Evolutionary conservation across 2,329 filamentous ascomycete genomes (phyloP), one percentile per base, ranked within the genome.

Genomic region (Colletotrichum neosansevieriae): DNA sequence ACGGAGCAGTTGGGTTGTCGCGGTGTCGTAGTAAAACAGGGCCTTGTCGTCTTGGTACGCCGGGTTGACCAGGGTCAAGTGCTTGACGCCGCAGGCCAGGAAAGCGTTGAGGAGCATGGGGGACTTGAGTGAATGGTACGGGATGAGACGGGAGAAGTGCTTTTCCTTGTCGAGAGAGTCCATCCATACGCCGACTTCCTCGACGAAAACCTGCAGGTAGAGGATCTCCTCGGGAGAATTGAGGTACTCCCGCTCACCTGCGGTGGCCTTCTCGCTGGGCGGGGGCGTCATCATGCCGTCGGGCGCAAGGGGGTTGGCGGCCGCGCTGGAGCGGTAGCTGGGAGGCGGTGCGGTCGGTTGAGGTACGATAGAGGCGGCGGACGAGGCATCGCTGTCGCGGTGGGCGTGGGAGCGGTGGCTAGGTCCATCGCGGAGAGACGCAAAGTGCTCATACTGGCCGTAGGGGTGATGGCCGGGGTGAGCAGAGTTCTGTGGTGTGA

Each of bases 121-220:
- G 67, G 96, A 93, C 62, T 89, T 87, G 24, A 97, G 83, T 1
- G 94, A 90, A 74, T 95, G 88, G 74, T 94, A 94, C 0, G 95
- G 94, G n/a, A 98, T 84, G 17, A 93, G 83, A 54, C 92, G 88
- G 24, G 93, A 93, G 77, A 98, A 98, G 82, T 97, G 92, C 80
- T 95, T 95, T 72, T 91, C 86, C 38, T 89, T 86, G 80, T 97
- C 93, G 83, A 98, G 89, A 47, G 90, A 93, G 79, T 98, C 95
- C 93, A 98, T 97, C 94, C 95, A 98, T 3, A 94, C 80, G 1
- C 92, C 94, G 2, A 98, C 93, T 72, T 97, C 92, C 75, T 97
- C 92, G 6, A 97, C 91, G 76, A 97, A 98, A 0, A 94, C 90
- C 77, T 97, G 93, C 91, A 98, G 93, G 76, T 94, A 94, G n/a